Evolutionary conservation across 345 rosid species (phyloP).

Genomic region (Citrus sinensis): DVS_A1.0 CM039161.1:16340501-16341000

Average conservation of each 20-base stretch:
- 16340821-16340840: slow-evolving; percentile 77
- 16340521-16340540: neutral
- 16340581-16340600: neutral
- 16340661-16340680: neutral
- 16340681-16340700: neutral
- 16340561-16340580: neutral
- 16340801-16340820: slow-evolving; percentile 75
- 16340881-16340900: slow-evolving; percentile 6
- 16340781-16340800: neutral
- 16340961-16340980: neutral
- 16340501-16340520: no score
- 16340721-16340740: neutral
- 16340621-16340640: neutral
- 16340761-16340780: neutral
- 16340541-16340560: neutral
- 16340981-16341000: slow-evolving; percentile 73
- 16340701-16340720: neutral
- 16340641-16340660: neutral
- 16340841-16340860: slow-evolving; percentile 75
- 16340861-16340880: slow-evolving; percentile 3
- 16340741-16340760: neutral
- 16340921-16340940: neutral
- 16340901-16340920: neutral
- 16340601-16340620: neutral
- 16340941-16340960: neutral